Evolutionary conservation across 2,329 filamentous ascomycete species (phyloP).

Genomic region (Cercospora berteroae): DNA sequence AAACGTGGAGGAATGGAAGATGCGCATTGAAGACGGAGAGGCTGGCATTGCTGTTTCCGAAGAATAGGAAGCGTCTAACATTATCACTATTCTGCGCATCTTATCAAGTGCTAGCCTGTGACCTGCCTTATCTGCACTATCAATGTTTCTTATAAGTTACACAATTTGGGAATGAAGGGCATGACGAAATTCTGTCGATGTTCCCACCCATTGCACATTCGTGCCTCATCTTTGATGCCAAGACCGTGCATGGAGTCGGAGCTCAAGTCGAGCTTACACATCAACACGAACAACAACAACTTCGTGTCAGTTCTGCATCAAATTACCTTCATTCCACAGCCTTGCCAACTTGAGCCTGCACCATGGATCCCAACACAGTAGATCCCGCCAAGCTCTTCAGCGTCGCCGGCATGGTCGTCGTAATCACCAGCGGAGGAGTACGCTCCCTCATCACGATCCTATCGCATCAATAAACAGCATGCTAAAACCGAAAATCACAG

Average conservation of each 20-base stretch:
- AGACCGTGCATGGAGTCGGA: not conserved
- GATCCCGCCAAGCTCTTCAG: slow-evolving; percentile 44
- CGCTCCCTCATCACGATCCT: slow-evolving; percentile 36
- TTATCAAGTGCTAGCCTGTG: not conserved
- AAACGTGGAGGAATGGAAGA: slow-evolving; percentile 57
- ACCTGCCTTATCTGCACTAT: not conserved
- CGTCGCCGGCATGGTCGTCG: slow-evolving; percentile 53
- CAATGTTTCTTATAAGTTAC: not conserved
- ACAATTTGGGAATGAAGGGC: not conserved
- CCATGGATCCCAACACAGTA: slow-evolving; percentile 22
- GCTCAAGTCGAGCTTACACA: not conserved
- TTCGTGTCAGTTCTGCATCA: not conserved
- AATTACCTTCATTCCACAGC: not conserved
- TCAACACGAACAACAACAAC: not conserved
- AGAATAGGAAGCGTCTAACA: slow-evolving; percentile 9
- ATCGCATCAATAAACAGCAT: not conserved
- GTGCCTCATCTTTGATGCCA: not conserved
- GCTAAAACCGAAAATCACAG: not conserved
- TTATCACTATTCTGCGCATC: not conserved
- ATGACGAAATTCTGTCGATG: not conserved
- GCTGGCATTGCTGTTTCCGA: slow-evolving; percentile 57
- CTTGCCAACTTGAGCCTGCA: not conserved
- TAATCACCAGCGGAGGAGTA: slow-evolving; percentile 56
- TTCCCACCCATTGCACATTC: not conserved
- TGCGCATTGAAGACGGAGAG: slow-evolving; percentile 67